Conservation (phyloP, 2,329 filamentous ascomycete genomes). For the Ploettnerulaceae sp. region DNA sequence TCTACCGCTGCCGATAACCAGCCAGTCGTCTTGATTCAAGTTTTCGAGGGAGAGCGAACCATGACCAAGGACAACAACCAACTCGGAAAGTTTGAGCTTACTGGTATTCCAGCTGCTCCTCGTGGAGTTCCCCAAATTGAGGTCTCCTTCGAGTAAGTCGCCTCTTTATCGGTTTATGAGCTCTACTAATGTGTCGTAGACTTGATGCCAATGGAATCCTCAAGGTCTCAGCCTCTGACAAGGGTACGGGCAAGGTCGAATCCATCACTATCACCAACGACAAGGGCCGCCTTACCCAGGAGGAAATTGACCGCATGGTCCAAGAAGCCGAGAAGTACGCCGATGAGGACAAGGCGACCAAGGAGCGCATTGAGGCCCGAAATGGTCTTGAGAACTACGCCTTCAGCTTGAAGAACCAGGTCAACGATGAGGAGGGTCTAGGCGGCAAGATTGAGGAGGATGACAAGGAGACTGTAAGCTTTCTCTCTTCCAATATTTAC, state of each 20-base stretch:
- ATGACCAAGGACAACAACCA: constrained; percentile 97
- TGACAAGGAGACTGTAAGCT: constrained; percentile 87
- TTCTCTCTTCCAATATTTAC: background rate
- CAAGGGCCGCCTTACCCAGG: constrained; percentile 92
- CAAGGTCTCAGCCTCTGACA: constrained; percentile 92
- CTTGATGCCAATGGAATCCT: constrained; percentile 98
- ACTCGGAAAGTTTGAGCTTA: constrained; percentile 97
- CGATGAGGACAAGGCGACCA: constrained; percentile 97
- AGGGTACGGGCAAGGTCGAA: constrained; percentile 96
- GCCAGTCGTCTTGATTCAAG: constrained; percentile 90
- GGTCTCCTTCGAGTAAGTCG: constrained; percentile 72
- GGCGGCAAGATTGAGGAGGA: constrained; percentile 98
- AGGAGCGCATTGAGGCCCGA: constrained; percentile 92
- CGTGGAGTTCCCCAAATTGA: constrained; percentile 98
- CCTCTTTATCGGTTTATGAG: too few relatives aligned
- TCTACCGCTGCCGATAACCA: constrained; percentile 96
- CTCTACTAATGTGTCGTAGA: constrained; percentile 17
- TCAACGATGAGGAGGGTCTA: constrained; percentile 92
- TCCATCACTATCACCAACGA: constrained; percentile 99
- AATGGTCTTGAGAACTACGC: constrained; percentile 99
- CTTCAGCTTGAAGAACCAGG: constrained; percentile 98
- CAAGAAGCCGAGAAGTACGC: constrained; percentile 97
- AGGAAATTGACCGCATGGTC: constrained; percentile 99
- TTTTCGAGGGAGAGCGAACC: constrained; percentile 88
- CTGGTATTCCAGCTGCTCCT: constrained; percentile 88